Percentiles rank a stretch among this genome's conserved stretches.
These are phyloP conservation scores for Hawksworthiomyces lignivorus DNA, from an alignment of 2,329 filamentous ascomycete genomes.

Conservation along the genomic window DNA sequence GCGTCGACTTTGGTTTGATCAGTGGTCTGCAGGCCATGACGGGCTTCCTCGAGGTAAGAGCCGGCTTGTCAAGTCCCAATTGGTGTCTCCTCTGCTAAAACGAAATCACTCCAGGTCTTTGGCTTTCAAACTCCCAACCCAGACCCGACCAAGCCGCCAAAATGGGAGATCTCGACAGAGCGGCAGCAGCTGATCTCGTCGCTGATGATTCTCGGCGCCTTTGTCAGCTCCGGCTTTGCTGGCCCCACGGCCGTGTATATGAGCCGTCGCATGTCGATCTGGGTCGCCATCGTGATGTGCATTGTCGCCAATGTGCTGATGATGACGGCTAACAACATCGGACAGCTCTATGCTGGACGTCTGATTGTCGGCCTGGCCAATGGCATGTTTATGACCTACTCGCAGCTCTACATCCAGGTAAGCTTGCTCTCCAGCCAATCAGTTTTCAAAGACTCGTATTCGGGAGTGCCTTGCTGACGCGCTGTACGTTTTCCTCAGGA, in stretches of 20 bases:
- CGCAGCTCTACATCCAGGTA: slow-evolving; percentile 29
- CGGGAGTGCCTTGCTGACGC: no score
- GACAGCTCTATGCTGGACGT: slow-evolving; percentile 45
- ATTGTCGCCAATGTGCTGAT: slow-evolving; percentile 46
- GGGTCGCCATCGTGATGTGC: slow-evolving; percentile 41
- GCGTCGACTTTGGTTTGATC: slow-evolving; percentile 42
- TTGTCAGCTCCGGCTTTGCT: slow-evolving; percentile 34
- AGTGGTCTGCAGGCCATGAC: slow-evolving; percentile 43
- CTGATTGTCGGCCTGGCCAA: slow-evolving; percentile 49
- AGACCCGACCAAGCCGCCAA: slow-evolving; percentile 20
- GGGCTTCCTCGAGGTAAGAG: slow-evolving; percentile 35
- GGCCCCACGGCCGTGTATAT: slow-evolving; percentile 29
- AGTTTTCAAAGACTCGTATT: no score
- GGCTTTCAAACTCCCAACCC: slow-evolving; percentile 27
- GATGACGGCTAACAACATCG: slow-evolving; percentile 47
- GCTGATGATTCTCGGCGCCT: slow-evolving; percentile 40
- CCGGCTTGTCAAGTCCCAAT: no score
- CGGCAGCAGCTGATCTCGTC: slow-evolving; percentile 41
- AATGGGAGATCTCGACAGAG: slow-evolving; percentile 36
- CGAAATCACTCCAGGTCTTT: slow-evolving; percentile 23
- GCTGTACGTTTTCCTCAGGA: no score
- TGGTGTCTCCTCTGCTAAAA: no score
- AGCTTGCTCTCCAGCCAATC: neutral
- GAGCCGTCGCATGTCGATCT: slow-evolving; percentile 30
- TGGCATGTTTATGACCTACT: slow-evolving; percentile 48